These are phyloP conservation scores for Sporisorium scitamineum DNA, from an alignment of 1,284 basidiomycete genomes.

Conservation along the genomic window DNA sequence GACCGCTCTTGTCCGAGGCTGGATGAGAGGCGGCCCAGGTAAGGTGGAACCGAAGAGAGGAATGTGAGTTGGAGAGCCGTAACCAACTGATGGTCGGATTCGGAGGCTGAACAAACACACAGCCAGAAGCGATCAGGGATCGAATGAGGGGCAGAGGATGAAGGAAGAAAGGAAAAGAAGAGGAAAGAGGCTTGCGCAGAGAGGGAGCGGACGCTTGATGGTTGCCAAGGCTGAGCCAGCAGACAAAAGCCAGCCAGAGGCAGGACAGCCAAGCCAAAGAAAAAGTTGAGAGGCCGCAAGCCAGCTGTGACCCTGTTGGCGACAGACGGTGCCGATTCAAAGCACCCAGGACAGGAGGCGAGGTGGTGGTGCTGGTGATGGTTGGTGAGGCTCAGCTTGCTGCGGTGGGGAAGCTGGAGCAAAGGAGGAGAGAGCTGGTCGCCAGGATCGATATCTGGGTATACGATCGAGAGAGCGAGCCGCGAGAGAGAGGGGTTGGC, in stretches of 20 bases:
- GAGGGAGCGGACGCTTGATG: neutral
- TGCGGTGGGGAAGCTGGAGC: neutral
- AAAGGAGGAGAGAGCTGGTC: neutral
- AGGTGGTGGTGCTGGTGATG: neutral
- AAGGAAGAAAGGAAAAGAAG: slow-evolving; percentile 7
- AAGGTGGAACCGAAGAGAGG: slow-evolving; percentile 33
- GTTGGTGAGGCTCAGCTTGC: neutral
- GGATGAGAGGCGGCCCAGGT: slow-evolving; percentile 25
- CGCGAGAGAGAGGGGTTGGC: neutral
- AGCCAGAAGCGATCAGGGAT: slow-evolving; percentile 8
- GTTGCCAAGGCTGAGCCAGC: slow-evolving; percentile 3
- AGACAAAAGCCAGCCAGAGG: neutral
- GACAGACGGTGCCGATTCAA: neutral
- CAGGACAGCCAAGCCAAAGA: neutral
- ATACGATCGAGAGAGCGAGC: neutral
- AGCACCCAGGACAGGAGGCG: slow-evolving; percentile 6
- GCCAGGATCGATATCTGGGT: slow-evolving; percentile 2
- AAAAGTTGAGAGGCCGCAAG: slow-evolving; percentile 1
- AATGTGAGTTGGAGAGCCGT: slow-evolving; percentile 23
- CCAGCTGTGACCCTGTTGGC: neutral
- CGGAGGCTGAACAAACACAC: slow-evolving; percentile 36
- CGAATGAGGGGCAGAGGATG: slow-evolving; percentile 3
- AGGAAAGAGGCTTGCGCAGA: neutral
- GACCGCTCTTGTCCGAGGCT: neutral
- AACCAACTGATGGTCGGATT: slow-evolving; percentile 22